phyloP scores from a whole-genome alignment of 768 basidiomycete species.

The Dentipellis sp. region DNA sequence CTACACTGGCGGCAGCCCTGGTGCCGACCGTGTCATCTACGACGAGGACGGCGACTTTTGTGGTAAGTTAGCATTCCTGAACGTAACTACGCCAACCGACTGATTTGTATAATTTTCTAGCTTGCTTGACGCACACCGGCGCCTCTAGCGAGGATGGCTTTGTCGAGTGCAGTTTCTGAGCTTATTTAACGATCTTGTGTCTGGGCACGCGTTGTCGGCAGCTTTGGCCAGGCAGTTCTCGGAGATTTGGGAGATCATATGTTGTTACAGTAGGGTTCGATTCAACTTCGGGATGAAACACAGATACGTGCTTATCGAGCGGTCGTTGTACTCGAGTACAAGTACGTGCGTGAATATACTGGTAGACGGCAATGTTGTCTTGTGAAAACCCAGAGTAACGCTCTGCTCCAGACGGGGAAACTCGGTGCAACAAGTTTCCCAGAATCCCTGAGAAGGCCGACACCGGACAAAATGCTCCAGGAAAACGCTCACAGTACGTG shows the following conservation, averaged over 20 bases:
- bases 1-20: constrained; percentile 20
- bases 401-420: too few relatives aligned
- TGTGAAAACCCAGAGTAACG: too few relatives aligned
- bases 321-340: too few relatives aligned
- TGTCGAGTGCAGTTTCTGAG: constrained; percentile 14
- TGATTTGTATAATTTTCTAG: background rate
- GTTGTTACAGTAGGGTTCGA: background rate
- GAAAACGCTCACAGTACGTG: background rate
- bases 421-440: too few relatives aligned
- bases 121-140: constrained; percentile 17
- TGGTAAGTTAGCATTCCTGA: constrained; percentile 8
- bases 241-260: background rate
- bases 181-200: background rate
- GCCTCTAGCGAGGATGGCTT: constrained; percentile 14
- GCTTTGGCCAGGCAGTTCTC: too few relatives aligned
- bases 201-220: too few relatives aligned
- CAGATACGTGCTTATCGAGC: background rate
- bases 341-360: too few relatives aligned
- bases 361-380: too few relatives aligned
- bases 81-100: background rate
- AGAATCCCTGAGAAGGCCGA: background rate
- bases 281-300: background rate
- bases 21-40: constrained; percentile 22
- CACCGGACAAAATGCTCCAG: background rate
- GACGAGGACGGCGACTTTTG: constrained; percentile 15